Percentiles rank a stretch among this genome's conserved stretches.
Conservation (phyloP, 2,329 filamentous ascomycete genomes). For the Fusarium sp. region DNA sequence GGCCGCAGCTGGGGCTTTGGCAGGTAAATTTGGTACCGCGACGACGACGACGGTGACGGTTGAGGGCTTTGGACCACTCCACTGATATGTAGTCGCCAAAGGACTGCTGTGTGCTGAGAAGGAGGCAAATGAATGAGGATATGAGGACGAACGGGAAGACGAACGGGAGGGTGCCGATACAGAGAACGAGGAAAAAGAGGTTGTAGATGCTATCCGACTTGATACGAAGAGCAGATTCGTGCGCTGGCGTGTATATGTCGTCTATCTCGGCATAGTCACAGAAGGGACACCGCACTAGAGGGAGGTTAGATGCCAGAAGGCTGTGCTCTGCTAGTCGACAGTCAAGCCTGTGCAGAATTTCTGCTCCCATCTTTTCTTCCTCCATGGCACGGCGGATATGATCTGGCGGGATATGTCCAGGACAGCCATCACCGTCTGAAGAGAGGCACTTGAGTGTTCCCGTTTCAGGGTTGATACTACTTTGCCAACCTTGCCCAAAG, state of each 20-base stretch:
- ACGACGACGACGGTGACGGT: slow-evolving; percentile 73
- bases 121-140: slow-evolving; percentile 56
- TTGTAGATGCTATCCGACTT: slow-evolving; percentile 61
- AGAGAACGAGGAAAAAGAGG: slow-evolving; percentile 61
- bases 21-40: slow-evolving; percentile 84
- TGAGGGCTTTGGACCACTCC: slow-evolving; percentile 68
- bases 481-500: slow-evolving; percentile 91
- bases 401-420: slow-evolving; percentile 75
- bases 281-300: slow-evolving; percentile 86
- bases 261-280: slow-evolving; percentile 93
- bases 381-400: slow-evolving; percentile 79
- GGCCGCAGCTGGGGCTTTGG: slow-evolving; percentile 72
- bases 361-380: slow-evolving; percentile 73
- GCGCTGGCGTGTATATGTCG: slow-evolving; percentile 72
- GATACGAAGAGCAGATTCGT: slow-evolving; percentile 65
- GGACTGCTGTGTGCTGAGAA: slow-evolving; percentile 55
- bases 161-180: slow-evolving; percentile 65
- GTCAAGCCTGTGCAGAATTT: slow-evolving; percentile 80
- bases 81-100: slow-evolving; percentile 53
- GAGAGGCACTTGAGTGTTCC: slow-evolving; percentile 88
- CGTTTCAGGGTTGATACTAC: slow-evolving; percentile 76
- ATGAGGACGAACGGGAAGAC: slow-evolving; percentile 63
- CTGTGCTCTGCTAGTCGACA: slow-evolving; percentile 81
- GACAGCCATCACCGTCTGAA: slow-evolving; percentile 74
- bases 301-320: slow-evolving; percentile 76